These are phyloP conservation scores for Naganishia randhawae DNA, from an alignment of 768 basidiomycete genomes.

Conservation along the genomic window DNA sequence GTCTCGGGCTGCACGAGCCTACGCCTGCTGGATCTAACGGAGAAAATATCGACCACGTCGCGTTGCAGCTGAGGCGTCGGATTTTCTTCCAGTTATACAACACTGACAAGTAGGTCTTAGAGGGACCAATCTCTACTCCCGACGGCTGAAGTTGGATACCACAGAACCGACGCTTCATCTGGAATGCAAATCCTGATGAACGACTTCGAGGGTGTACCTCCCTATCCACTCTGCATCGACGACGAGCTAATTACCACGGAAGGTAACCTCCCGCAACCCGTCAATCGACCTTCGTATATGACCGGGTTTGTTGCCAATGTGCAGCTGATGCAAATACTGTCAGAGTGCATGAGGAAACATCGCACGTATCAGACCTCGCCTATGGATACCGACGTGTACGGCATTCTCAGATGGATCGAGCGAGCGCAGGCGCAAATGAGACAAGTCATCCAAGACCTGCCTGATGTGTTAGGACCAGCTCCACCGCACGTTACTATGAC, in stretches of 20 bases:
- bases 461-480: conserved; percentile 13
- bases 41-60: conserved; percentile 22
- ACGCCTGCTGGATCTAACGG: conserved; percentile 12
- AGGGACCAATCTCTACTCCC: too few relatives aligned
- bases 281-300: conserved; percentile 34
- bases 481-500: not conserved
- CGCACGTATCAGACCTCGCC: conserved; percentile 30
- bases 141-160: not conserved
- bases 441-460: not conserved
- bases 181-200: conserved; percentile 33
- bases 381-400: conserved; percentile 22
- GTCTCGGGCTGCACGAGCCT: conserved; percentile 12
- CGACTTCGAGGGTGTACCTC: conserved; percentile 36
- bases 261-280: conserved; percentile 30
- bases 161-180: conserved; percentile 36
- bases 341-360: conserved; percentile 36
- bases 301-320: conserved; percentile 34
- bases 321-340: conserved; percentile 35
- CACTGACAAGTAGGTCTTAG: conserved; percentile 39
- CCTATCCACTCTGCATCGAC: conserved; percentile 36
- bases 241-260: conserved; percentile 39
- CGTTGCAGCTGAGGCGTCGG: conserved; percentile 34
- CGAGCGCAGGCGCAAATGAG: not conserved
- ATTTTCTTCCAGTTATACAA: conserved; percentile 40
- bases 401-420: conserved; percentile 26